These are phyloP conservation scores for Silene noctiflora DNA, from an alignment of 179 eudicot species.

Conservation along the genomic window DNA sequence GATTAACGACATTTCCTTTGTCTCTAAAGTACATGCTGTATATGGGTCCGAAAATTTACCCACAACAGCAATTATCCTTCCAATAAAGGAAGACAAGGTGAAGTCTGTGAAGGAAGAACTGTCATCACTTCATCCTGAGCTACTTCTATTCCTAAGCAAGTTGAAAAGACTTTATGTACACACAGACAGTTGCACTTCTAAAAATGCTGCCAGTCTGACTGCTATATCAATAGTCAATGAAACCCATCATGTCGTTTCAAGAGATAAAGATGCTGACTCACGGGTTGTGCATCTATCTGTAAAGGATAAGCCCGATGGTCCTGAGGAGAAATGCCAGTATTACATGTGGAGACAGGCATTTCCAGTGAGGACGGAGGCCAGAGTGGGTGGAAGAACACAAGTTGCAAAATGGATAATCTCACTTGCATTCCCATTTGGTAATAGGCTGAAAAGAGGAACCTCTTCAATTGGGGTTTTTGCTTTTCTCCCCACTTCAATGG, in stretches of 20 bases:
- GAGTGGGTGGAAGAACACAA: slow-evolving; percentile 32
- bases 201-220: slow-evolving; percentile 10
- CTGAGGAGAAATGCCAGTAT: slow-evolving; percentile 31
- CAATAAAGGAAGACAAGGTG: slow-evolving; percentile 39
- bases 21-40: slow-evolving; percentile 28
- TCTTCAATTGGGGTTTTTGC: slow-evolving; percentile 38
- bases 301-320: slow-evolving; percentile 24
- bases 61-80: slow-evolving; percentile 39
- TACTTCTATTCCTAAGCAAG: slow-evolving; percentile 39
- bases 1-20: slow-evolving; percentile 27
- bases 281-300: slow-evolving; percentile 33
- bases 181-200: not conserved
- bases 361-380: slow-evolving; percentile 31
- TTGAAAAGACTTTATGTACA: slow-evolving; percentile 34
- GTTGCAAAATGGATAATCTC: slow-evolving; percentile 36
- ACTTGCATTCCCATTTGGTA: slow-evolving; percentile 42
- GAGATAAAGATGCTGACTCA: slow-evolving; percentile 32
- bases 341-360: slow-evolving; percentile 41
- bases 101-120: slow-evolving; percentile 39
- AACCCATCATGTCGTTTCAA: slow-evolving; percentile 21
- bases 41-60: slow-evolving; percentile 38
- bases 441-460: slow-evolving; percentile 34
- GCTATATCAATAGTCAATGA: slow-evolving; percentile 46
- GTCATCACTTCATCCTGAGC: slow-evolving; percentile 37
- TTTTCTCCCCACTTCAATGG: slow-evolving; percentile 46